Base-by-base conservation (phyloP, 140 eudicot genomes). In the Oenanthe javanica region DNA sequence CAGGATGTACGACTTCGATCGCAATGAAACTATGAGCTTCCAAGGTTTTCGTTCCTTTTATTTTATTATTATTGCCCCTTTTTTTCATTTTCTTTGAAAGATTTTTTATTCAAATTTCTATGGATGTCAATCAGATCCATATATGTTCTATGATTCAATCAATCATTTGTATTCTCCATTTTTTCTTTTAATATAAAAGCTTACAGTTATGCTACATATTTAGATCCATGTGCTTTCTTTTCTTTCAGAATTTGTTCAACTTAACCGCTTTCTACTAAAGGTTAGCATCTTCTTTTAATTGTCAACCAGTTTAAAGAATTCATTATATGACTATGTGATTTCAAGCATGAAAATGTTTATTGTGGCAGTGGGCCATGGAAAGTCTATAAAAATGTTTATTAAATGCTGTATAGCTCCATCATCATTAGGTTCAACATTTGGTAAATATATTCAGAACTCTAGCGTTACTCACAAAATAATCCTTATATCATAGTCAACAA, bases 1-100 rank as follows among this genome's bases (percentile, higher is more conserved):
- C 90, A 94, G 98, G 89, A 94, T 94, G 98, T 87, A 86, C 80
- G 98, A 94, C 82, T 94, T 88, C 77, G 97, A 92, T 80, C 87
- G 85, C 59, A 94, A 91, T 86, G 98, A 93, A 86, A 92, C 97
- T 72, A 94, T 94, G 98, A 92, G 91, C 87, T 94, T 94, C 72
- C 86, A 87, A 85, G 98, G 98, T 94, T 2, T 16, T 40, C 38
- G 0, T 57, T 57, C 27, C 19, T 57, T 9, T n/a, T 25, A 1
- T 7, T 9, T 36, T 36, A 36, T 36, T 36, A 36, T 36, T 36
- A 36, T 36, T 36, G 2, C 40, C 40, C 40, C 40, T 0, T 36
- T 31, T 31, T 31, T 31, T 31, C 36, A 31, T 31, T 36, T 36
- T 36, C 40, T 36, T 36, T 36, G 40, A 36, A 36, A 36, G 2